These are phyloP conservation scores for Massarina eburnea DNA, from an alignment of 2,329 filamentous ascomycete genomes.

Conservation along the genomic window DNA sequence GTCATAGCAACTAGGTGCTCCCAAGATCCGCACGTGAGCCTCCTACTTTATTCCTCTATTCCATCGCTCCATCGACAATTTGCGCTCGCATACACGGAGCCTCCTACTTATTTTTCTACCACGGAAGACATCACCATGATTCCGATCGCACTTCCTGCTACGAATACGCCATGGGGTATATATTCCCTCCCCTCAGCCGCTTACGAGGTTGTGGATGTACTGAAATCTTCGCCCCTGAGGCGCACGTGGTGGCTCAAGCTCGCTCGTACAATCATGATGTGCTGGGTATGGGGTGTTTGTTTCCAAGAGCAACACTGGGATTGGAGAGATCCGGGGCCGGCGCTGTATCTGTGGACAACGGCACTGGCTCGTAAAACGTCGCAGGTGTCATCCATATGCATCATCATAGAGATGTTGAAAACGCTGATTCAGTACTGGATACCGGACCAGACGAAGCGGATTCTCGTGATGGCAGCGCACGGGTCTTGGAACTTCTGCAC, in stretches of 20 bases:
- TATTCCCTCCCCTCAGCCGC: conserved; percentile 3
- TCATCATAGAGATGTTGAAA: neutral
- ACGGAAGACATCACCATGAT: no score
- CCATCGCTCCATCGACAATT: conserved; percentile 1
- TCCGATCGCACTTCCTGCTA: neutral
- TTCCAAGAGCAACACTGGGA: conserved; percentile 11
- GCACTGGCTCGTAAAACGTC: neutral
- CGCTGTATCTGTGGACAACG: conserved; percentile 8
- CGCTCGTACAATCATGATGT: conserved; percentile 2
- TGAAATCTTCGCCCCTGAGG: neutral
- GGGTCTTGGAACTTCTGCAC: no score
- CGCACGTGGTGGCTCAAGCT: conserved; percentile 3
- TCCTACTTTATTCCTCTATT: conserved; percentile 4
- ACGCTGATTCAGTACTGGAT: no score
- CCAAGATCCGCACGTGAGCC: conserved; percentile 7
- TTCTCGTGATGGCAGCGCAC: no score
- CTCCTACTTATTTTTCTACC: no score
- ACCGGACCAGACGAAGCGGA: no score
- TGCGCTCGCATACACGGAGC: conserved; percentile 5
- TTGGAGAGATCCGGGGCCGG: conserved; percentile 5
- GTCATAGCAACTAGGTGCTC: conserved; percentile 5
- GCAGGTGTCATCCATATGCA: neutral
- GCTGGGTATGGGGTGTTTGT: conserved; percentile 3
- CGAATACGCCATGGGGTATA: neutral
- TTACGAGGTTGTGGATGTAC: neutral